Conservation (phyloP, 768 basidiomycete species). For the Russula sp. region DNA sequence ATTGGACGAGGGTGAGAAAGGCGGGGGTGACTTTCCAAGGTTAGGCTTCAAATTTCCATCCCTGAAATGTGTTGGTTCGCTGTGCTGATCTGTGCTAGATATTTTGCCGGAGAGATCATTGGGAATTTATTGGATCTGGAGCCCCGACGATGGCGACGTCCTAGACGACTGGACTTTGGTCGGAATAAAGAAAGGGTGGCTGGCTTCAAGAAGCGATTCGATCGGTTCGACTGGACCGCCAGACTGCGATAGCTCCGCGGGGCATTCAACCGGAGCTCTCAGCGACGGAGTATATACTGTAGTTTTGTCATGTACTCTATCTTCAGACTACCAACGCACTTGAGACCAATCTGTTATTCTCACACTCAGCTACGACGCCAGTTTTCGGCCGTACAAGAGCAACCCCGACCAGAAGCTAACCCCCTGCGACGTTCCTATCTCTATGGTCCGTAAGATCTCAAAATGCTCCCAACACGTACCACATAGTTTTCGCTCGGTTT, state of each 20-base stretch:
- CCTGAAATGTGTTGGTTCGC: not conserved
- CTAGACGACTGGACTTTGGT: slow-evolving; percentile 66
- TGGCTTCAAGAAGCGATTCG: slow-evolving; percentile 71
- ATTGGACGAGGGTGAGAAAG: slow-evolving; percentile 83
- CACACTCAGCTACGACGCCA: not conserved
- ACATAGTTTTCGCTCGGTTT: slow-evolving; percentile 13
- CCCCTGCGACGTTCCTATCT: slow-evolving; percentile 43
- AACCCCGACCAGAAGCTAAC: not conserved
- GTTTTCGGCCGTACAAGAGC: slow-evolving; percentile 5
- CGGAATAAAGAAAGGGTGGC: slow-evolving; percentile 68
- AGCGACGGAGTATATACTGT: not conserved
- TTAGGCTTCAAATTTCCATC: slow-evolving; percentile 39
- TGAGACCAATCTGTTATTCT: not conserved
- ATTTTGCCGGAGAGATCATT: slow-evolving; percentile 93
- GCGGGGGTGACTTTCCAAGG: slow-evolving; percentile 89
- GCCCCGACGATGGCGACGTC: slow-evolving; percentile 80
- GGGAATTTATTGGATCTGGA: slow-evolving; percentile 88
- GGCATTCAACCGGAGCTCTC: not conserved
- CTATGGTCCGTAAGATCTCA: slow-evolving; percentile 42
- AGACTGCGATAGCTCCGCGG: slow-evolving; percentile 40
- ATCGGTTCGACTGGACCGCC: slow-evolving; percentile 79
- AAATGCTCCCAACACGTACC: not conserved
- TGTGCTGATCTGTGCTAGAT: slow-evolving; percentile 46
- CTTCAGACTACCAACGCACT: slow-evolving; percentile 2
- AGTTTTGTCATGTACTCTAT: slow-evolving; percentile 5